Percentiles rank a stretch among this genome's conserved stretches.
Evolutionary conservation across 2,329 filamentous ascomycete genomes (phyloP).

Genomic region (Claviceps digitariae): DNA sequence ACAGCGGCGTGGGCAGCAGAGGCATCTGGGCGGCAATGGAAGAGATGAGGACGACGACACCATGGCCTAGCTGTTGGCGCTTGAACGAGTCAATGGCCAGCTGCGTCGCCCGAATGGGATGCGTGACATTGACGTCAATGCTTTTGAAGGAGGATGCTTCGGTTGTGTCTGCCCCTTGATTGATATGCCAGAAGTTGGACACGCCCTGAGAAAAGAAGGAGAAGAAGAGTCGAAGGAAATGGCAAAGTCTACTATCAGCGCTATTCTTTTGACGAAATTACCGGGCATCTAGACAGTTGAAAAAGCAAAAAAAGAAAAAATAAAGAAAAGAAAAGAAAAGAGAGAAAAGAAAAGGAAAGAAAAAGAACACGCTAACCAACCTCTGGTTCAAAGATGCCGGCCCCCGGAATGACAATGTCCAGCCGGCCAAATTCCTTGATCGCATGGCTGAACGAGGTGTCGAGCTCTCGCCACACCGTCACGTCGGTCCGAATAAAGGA

Average conservation of each 20-base stretch:
- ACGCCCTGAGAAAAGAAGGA: background rate
- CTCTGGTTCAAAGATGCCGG: constrained; percentile 3
- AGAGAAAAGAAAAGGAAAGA: background rate
- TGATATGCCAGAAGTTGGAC: constrained; percentile 2
- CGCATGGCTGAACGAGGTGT: constrained; percentile 15
- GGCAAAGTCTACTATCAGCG: background rate
- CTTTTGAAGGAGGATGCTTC: constrained; percentile 3
- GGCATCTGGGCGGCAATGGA: constrained; percentile 15
- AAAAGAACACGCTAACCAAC: background rate
- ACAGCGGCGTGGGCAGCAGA: constrained; percentile 13
- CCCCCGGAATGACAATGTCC: constrained; percentile 3
- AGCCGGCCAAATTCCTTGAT: constrained; percentile 5
- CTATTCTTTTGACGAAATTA: no score
- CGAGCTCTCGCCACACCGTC: constrained; percentile 18
- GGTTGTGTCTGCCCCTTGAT: constrained; percentile 2
- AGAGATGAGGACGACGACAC: constrained; percentile 14
- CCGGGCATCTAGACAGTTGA: background rate
- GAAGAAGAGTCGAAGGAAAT: background rate
- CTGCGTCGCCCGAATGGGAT: constrained; percentile 18
- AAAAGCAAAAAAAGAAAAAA: background rate
- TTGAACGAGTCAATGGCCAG: constrained; percentile 17
- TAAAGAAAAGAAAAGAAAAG: background rate
- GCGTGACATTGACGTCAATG: constrained; percentile 18
- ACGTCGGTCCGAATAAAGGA: constrained; percentile 25
- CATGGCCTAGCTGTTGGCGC: constrained; percentile 8